Evolutionary conservation across 2,329 filamentous ascomycete genomes (phyloP), one percentile per base, ranked within the genome.

Genomic region (Talaromyces sp.): DNA sequence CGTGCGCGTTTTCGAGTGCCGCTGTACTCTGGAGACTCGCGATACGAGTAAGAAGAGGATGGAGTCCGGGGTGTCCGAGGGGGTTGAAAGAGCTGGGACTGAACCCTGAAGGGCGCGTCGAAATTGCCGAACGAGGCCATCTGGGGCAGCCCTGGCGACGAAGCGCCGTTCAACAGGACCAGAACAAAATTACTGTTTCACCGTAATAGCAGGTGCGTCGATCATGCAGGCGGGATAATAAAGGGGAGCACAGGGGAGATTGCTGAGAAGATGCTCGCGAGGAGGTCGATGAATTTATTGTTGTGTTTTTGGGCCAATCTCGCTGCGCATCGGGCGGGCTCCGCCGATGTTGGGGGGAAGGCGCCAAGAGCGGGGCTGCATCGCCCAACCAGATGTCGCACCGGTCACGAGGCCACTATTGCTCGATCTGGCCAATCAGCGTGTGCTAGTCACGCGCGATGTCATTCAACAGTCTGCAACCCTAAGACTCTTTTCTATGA

Each of bases 1-100:
- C 70, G 70, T 6, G 67, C 57, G 51, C 73, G 69, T 61, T 75
- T 75, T 48, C 73, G 72, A 38, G 60, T 56, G 6, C 43, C 51
- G 14, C 27, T 58, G 17, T 58, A 43, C 21, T 46, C 57, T 11
- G 54, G 38, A 17, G 55, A 55, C 10, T 58, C 57, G 24, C 56
- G 51, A 27, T 60, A 62, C 6, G 51, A 19, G 8, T 55, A 62
- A 2, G 58, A 55, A n/a, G 51, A 51, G 17, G 55, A 52, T 5
- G 61, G 61, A 12, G 61, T 62, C 24, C 48, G 61, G 35, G 61
- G 61, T 8, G 61, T 62, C 24, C 48, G 61, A 35, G 61, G 61
- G 35, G 58, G 55, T 26, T 56, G 61, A 24, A 60, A 62, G 26
- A 62, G 64, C 65, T 68, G 53, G 56, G 62, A 35, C 68, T 54